Evolutionary conservation across 2,329 filamentous ascomycete species (phyloP), one percentile per base, ranked within the genome.

Genomic region (Phialophora macrospora): DNA sequence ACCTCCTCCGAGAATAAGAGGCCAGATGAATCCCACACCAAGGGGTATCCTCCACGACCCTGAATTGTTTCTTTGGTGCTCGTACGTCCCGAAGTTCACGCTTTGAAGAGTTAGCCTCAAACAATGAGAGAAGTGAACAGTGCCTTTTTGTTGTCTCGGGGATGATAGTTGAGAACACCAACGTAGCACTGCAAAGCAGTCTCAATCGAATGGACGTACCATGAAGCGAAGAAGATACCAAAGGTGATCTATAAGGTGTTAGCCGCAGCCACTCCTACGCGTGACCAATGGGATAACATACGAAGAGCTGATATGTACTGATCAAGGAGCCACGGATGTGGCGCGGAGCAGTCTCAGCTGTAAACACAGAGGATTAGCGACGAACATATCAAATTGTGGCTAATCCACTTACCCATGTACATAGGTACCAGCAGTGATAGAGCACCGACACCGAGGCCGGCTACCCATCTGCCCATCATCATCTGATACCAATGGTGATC

Each of bases 401-500:
- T 44, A 12, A 34, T 30, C 26, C 24, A 48, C 62, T 63, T 64
- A 67, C 64, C 57, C 66, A 68, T 66, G 48, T 80, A 81, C 79
- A 82, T 80, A 0, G 80, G 80, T 0, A 81, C 80, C 9, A 80
- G 69, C 17, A 81, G 67, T 3, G 77, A 79, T 26, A 80, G 65
- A 7, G 77, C 77, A 30, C 80, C 80, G 1, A 82, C 79, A 4
- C 80, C 80, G 0, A 81, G 68, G 58, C 80, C 80, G 4, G 79
- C 76, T 3, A 80, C 72, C 71, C 75, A 77, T 55, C 80, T 76
- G n/a, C 80, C 80, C 61, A 81, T 72, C 22, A 75, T 84, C 92
- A 99, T 96, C 87, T 77, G 77, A 44, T 78, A 77, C 79, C 79
- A 80, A 52, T 77, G 76, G 0, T 97, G 92, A 22, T 82, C 85